Evolutionary conservation across 306 rosid genomes (phyloP).

Genomic region (Prunus dulcis): DNA sequence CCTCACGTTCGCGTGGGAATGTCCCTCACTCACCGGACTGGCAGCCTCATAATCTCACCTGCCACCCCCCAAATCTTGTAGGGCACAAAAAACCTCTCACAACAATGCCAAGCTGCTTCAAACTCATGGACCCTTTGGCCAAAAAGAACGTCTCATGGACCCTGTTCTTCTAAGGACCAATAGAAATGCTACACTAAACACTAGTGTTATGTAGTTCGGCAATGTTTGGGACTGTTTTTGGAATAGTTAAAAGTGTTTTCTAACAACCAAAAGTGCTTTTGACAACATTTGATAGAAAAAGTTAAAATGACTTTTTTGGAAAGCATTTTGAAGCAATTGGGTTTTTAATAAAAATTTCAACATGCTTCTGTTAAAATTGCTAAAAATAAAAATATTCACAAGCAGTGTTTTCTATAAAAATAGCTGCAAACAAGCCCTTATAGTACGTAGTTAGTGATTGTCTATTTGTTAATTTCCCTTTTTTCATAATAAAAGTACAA

Average conservation of each 20-base stretch:
- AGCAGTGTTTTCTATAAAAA: no score
- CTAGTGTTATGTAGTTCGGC: no score
- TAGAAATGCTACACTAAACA: neutral
- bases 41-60: constrained; percentile 40
- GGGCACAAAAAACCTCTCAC: neutral
- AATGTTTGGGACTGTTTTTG: no score
- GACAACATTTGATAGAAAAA: no score
- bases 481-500: neutral
- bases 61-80: constrained; percentile 41
- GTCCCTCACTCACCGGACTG: constrained; percentile 53
- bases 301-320: no score
- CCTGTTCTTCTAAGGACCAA: neutral
- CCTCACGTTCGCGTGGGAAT: constrained; percentile 38
- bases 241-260: no score
- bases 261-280: no score
- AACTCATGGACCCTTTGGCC: neutral
- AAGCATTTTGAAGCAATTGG: no score
- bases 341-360: no score
- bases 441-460: neutral
- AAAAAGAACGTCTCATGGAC: neutral
- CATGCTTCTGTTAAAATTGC: no score
- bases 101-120: neutral
- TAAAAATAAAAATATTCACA: no score
- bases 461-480: neutral
- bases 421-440: no score